Conservation (phyloP, 768 basidiomycete genomes). For the Filobasidium floriforme region DNA sequence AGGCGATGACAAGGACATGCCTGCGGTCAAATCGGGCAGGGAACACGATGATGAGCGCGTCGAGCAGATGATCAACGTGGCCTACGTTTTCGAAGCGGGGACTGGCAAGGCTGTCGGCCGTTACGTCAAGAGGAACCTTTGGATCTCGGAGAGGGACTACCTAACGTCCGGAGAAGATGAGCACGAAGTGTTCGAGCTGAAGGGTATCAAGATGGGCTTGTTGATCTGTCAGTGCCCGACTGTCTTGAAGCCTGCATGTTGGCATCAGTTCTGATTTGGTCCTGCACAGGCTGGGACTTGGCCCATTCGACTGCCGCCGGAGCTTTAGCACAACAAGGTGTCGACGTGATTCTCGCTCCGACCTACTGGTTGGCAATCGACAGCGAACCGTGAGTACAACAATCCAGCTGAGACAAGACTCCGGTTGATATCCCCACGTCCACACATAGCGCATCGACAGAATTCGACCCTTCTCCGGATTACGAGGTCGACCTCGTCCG, state of each 20-base stretch:
- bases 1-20: constrained; percentile 21
- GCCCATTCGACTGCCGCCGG: constrained; percentile 35
- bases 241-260: background rate
- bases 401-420: background rate
- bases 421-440: background rate
- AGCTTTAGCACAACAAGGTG: constrained; percentile 32
- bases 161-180: constrained; percentile 31
- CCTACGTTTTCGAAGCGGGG: constrained; percentile 33
- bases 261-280: background rate
- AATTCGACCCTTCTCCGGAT: constrained; percentile 26
- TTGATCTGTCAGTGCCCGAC: constrained; percentile 31
- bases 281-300: constrained; percentile 34
- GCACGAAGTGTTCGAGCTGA: constrained; percentile 32
- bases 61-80: constrained; percentile 29
- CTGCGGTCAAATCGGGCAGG: background rate
- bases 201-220: constrained; percentile 34
- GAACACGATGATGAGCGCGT: background rate
- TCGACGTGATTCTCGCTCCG: constrained; percentile 36
- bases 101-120: constrained; percentile 28
- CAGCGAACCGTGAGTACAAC: constrained; percentile 36
- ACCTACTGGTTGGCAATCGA: constrained; percentile 39
- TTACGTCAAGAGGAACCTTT: constrained; percentile 39
- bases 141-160: constrained; percentile 41
- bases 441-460: constrained; percentile 20
- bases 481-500: constrained; percentile 33